These are phyloP conservation scores for Trametes villosa DNA, from an alignment of 768 basidiomycete species.

Conservation along the genomic window DNA sequence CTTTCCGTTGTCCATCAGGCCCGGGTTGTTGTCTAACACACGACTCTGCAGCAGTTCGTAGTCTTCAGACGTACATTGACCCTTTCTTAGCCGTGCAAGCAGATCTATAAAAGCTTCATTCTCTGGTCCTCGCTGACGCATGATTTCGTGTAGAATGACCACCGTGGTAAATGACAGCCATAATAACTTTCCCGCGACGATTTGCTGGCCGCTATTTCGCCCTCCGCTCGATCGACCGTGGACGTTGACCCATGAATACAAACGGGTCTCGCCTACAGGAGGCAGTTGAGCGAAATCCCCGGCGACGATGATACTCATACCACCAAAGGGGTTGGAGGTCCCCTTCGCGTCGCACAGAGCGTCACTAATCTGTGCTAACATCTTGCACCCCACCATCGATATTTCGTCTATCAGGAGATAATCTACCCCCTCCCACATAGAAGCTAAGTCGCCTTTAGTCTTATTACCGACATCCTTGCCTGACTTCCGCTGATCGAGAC, in stretches of 20 bases:
- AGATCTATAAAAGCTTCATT: background rate
- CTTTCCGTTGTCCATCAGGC: too few relatives aligned
- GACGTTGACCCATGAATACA: background rate
- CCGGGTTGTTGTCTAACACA: background rate
- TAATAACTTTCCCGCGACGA: constrained; percentile 6
- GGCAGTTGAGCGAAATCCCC: background rate
- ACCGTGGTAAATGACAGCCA: constrained; percentile 14
- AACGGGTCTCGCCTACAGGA: background rate
- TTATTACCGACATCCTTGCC: background rate
- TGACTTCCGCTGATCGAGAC: background rate
- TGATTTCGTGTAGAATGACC: background rate
- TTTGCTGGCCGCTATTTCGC: background rate
- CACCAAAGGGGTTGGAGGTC: background rate
- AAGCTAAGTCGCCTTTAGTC: background rate
- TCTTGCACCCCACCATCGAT: background rate
- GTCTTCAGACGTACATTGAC: constrained; percentile 15
- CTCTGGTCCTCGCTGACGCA: constrained; percentile 10
- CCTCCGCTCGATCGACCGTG: background rate
- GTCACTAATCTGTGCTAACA: background rate
- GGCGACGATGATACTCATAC: background rate
- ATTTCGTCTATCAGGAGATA: background rate
- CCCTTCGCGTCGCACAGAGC: background rate
- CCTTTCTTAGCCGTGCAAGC: constrained; percentile 13
- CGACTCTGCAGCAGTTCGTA: background rate
- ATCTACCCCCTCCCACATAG: background rate